Conservation (phyloP, 192 early-diverging fungal genomes). For the Backusella sp. region DNA sequence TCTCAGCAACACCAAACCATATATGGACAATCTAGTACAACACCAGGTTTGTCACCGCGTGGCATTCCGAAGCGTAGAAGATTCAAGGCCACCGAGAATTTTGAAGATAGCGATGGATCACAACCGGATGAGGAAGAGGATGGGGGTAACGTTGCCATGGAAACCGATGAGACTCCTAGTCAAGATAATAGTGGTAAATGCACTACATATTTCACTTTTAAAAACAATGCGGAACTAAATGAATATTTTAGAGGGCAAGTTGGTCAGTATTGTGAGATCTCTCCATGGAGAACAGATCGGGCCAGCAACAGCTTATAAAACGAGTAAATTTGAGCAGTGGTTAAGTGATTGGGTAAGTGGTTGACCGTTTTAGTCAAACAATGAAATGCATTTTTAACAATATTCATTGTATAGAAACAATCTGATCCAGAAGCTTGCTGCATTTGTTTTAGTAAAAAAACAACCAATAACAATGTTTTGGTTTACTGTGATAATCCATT, state of each 20-base stretch:
- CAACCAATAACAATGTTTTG: constrained; percentile 41
- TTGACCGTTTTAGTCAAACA: not conserved
- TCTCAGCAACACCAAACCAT: not conserved
- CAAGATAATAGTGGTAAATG: not conserved
- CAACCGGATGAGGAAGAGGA: not conserved
- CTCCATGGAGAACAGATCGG: not conserved
- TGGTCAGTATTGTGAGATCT: not conserved
- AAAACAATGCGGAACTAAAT: too few species aligned
- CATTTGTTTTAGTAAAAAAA: constrained; percentile 46
- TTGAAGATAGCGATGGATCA: not conserved
- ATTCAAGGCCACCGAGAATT: not conserved
- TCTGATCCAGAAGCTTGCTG: constrained; percentile 54
- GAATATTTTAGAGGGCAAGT: too few species aligned
- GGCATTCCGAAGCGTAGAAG: not conserved
- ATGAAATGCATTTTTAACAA: not conserved
- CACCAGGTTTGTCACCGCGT: not conserved
- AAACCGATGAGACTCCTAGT: not conserved
- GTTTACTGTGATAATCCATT: constrained; percentile 47
- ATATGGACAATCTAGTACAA: not conserved
- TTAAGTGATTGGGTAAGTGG: not conserved
- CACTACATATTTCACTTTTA: not conserved
- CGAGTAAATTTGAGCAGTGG: not conserved
- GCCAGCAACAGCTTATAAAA: not conserved
- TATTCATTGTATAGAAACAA: constrained; percentile 37
- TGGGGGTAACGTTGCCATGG: not conserved